A percentile compares a stretch with the other conserved stretches of the same genome.
phyloP scores from a whole-genome alignment of 2,329 filamentous ascomycete genomes.

The Cordyceps tenuipes region DNA sequence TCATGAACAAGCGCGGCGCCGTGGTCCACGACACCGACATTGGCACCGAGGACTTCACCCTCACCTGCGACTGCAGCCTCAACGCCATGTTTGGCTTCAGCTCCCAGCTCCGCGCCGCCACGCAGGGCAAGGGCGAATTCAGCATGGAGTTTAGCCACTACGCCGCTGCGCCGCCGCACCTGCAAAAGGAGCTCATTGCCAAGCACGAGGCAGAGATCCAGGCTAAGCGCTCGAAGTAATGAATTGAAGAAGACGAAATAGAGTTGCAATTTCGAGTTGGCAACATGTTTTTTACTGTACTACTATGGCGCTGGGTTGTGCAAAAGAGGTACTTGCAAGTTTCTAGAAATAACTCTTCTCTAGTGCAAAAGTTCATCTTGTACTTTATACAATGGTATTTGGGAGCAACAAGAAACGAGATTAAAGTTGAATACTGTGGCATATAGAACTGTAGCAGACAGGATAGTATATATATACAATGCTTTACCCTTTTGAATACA shows the following conservation, averaged over 20 bases:
- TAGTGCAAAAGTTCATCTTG: slow-evolving; percentile 1
- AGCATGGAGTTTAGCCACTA: slow-evolving; percentile 99
- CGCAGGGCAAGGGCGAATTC: slow-evolving; percentile 97
- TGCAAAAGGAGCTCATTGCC: slow-evolving; percentile 62
- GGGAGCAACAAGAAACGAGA: not conserved
- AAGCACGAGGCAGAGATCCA: slow-evolving; percentile 53
- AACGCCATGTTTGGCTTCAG: slow-evolving; percentile 99
- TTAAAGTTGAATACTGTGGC: slow-evolving; percentile 4
- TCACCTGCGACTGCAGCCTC: slow-evolving; percentile 84
- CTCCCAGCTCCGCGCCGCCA: slow-evolving; percentile 81
- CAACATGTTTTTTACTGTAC: not conserved
- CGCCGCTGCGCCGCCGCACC: slow-evolving; percentile 71
- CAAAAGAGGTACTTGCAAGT: not conserved
- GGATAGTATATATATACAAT: not conserved
- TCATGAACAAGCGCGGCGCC: slow-evolving; percentile 94
- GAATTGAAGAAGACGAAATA: slow-evolving; percentile 10
- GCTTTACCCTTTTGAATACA: slow-evolving; percentile 38
- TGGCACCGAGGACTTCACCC: slow-evolving; percentile 85
- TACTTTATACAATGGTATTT: slow-evolving; percentile 1
- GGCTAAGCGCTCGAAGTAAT: slow-evolving; percentile 45
- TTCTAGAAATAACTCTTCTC: slow-evolving; percentile 10
- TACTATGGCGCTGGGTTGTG: slow-evolving; percentile 3
- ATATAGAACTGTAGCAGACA: slow-evolving; percentile 7
- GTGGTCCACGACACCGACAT: slow-evolving; percentile 94
- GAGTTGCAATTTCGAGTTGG: not conserved